These are phyloP conservation scores for Debaryomycetaceae sp. DNA, from an alignment of 1,139 yeast genomes.

Conservation along the genomic window DNA sequence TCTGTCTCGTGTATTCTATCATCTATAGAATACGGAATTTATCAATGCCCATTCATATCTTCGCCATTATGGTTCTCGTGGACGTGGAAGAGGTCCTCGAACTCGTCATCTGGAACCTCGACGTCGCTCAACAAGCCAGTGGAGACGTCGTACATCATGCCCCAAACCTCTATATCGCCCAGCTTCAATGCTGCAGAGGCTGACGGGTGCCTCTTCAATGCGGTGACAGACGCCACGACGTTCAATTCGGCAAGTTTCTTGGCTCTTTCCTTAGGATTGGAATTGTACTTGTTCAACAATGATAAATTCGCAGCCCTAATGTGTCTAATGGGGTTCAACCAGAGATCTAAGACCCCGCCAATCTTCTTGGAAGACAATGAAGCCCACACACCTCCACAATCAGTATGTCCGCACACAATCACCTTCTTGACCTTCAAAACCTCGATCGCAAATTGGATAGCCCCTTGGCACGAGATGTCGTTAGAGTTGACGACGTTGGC, in stretches of 20 bases:
- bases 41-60: neutral
- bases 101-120: conserved; percentile 52
- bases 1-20: too few species aligned
- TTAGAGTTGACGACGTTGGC: conserved; percentile 76
- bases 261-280: conserved; percentile 56
- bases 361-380: conserved; percentile 66
- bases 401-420: conserved; percentile 95
- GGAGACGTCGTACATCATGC: conserved; percentile 81
- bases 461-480: conserved; percentile 77
- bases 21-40: too few species aligned
- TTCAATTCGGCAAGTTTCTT: conserved; percentile 75
- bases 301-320: conserved; percentile 59
- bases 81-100: conserved; percentile 49
- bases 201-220: conserved; percentile 65
- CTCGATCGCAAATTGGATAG: conserved; percentile 86
- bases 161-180: conserved; percentile 84
- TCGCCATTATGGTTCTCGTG: conserved; percentile 20
- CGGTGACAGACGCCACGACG: conserved; percentile 58
- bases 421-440: conserved; percentile 80
- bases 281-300: conserved; percentile 36
- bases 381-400: conserved; percentile 96
- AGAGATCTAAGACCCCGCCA: conserved; percentile 72
- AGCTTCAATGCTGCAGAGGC: conserved; percentile 68
- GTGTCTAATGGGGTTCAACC: conserved; percentile 74
- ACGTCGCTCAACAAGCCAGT: conserved; percentile 64